phyloP scores from a whole-genome alignment of 179 eudicot genomes.

The Monotropa hypopitys region DNA sequence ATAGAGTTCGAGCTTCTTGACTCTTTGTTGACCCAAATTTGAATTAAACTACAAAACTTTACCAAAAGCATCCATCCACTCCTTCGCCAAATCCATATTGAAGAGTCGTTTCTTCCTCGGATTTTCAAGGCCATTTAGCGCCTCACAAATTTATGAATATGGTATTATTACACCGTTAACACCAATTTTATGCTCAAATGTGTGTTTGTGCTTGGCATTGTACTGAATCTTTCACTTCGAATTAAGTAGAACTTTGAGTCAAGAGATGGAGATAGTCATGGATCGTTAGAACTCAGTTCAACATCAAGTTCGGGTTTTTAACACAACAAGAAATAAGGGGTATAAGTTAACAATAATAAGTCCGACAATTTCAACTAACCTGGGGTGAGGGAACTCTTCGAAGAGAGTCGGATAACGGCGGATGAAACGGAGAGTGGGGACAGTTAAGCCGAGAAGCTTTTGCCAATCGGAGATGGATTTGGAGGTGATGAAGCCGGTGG shows the following conservation, averaged over 20 bases:
- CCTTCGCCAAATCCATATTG: background rate
- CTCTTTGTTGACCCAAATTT: background rate
- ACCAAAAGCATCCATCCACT: background rate
- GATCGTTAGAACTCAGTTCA: background rate
- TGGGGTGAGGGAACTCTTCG: slow-evolving; percentile 68
- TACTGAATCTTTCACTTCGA: background rate
- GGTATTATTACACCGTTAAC: background rate
- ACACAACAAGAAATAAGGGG: background rate
- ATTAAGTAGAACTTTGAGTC: background rate
- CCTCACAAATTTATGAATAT: background rate
- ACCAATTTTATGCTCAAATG: background rate
- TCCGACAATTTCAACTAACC: background rate
- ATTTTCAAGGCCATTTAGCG: background rate
- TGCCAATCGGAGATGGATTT: slow-evolving; percentile 54
- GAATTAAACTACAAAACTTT: background rate
- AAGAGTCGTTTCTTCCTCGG: too few relatives aligned
- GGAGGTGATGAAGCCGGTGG: slow-evolving; percentile 53
- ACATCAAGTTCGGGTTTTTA: background rate
- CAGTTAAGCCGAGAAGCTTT: slow-evolving; percentile 58
- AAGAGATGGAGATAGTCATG: background rate
- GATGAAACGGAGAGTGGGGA: slow-evolving; percentile 73
- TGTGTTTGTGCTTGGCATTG: background rate
- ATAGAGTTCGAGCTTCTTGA: background rate
- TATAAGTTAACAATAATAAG: background rate
- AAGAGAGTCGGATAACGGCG: slow-evolving; percentile 83